Evolutionary conservation across 192 early-diverging fungal genomes (phyloP), one percentile per base, ranked within the genome.

Genomic region (Rhizophagus clarus): DNA sequence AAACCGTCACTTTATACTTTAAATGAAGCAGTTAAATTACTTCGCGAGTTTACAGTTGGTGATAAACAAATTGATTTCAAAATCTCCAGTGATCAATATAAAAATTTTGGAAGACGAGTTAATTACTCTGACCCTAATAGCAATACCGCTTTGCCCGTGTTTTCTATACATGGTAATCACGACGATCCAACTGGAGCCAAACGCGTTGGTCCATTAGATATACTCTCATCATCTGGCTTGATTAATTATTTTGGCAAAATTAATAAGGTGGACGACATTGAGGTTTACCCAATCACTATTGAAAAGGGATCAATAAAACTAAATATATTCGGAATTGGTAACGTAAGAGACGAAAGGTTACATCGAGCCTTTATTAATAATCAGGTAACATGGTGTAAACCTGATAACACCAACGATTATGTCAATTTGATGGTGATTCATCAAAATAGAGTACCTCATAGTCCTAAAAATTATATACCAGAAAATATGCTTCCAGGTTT

Each of bases 161-260:
- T 98, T 80, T 94, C 96, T 0, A 99, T 99, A 70, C 97, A 99
- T 82, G 97, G 97, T 0, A 99, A 99, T 85, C 97, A 99, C 80
- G 97, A 99, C 78, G 96, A 97, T 83, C 97, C 97, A 22, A 88
- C 91, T 15, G 96, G 96, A 22, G 88, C 88, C 81, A 28, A 14
- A 49, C n/a, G 66, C 24, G 47, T 60, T 29, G 94, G 92, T 63
- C 95, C 96, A 1, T 87, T 98, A 67, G 95, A 98, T 80, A 78
- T 96, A 42, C 86, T 99, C 12, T 87, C 91, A 4, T 90, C 90
- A 4, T 86, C 93, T 4, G 95, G 96, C 0, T 83, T 96, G 31
- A 89, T 99, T 51, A 99, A 99, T 84, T 98, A 99, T 80, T 99
- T 99, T 89, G 97, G 97, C 7, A 87, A 89, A 20, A 87, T 91